Percentiles rank a stretch among this genome's conserved stretches.
phyloP scores from a whole-genome alignment of 352 stramenopile species.

The Pythium brachiatum region DNA sequence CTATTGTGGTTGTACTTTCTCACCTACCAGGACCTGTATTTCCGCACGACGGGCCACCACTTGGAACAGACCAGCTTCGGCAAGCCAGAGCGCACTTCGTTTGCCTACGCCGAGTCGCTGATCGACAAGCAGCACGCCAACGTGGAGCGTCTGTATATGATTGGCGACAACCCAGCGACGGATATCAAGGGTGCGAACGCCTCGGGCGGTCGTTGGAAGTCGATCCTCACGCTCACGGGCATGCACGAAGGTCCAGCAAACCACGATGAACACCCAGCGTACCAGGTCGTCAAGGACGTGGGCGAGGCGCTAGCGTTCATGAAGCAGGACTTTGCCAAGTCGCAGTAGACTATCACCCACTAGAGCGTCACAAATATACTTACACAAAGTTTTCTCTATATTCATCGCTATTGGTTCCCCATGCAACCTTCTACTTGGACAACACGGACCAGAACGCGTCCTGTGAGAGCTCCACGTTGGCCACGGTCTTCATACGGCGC shows the following conservation, averaged over 20 bases:
- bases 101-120: constrained; percentile 69
- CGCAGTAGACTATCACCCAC: not conserved
- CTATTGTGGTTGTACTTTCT: constrained; percentile 4
- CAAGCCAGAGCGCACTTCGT: constrained; percentile 78
- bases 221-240: constrained; percentile 78
- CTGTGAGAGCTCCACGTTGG: constrained; percentile 96
- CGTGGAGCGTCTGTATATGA: constrained; percentile 83
- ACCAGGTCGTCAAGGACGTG: constrained; percentile 75
- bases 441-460: constrained; percentile 98
- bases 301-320: constrained; percentile 69
- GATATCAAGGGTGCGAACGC: constrained; percentile 81
- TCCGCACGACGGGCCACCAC: constrained; percentile 73
- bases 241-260: constrained; percentile 76
- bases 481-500: constrained; percentile 95
- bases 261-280: constrained; percentile 58
- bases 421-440: constrained; percentile 73
- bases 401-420: not conserved
- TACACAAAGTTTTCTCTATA: not conserved
- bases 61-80: constrained; percentile 73
- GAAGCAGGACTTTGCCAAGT: constrained; percentile 61
- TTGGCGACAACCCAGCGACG: constrained; percentile 81
- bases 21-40: constrained; percentile 59
- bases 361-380: not conserved
- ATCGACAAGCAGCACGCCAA: constrained; percentile 66
- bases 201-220: constrained; percentile 75